These are phyloP conservation scores for Spathaspora sp. DNA, from an alignment of 805 yeast genomes.

Conservation along the genomic window DNA sequence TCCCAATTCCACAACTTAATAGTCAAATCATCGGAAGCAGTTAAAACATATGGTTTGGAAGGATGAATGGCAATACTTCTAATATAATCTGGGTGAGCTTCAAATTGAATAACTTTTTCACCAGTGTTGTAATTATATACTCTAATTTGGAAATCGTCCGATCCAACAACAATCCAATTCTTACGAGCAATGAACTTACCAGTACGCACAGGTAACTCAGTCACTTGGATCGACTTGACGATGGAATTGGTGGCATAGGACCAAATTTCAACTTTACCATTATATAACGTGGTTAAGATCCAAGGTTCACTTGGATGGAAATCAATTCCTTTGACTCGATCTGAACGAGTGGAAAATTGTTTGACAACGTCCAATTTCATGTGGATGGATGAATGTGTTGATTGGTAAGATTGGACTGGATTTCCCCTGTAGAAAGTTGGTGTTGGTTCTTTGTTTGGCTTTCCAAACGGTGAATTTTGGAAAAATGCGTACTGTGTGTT, in stretches of 20 bases:
- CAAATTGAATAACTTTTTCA: slow-evolving; percentile 91
- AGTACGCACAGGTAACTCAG: slow-evolving; percentile 94
- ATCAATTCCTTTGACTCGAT: slow-evolving; percentile 96
- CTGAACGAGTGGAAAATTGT: slow-evolving; percentile 86
- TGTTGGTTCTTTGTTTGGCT: neutral
- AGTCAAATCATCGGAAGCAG: slow-evolving; percentile 89
- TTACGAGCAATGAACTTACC: slow-evolving; percentile 94
- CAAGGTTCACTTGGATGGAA: slow-evolving; percentile 98
- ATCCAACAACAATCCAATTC: slow-evolving; percentile 95
- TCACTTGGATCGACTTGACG: slow-evolving; percentile 87
- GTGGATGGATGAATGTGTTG: neutral
- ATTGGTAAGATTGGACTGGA: neutral
- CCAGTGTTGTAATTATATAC: slow-evolving; percentile 94
- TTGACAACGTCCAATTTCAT: slow-evolving; percentile 54
- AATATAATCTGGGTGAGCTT: slow-evolving; percentile 97
- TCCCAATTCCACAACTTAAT: slow-evolving; percentile 98
- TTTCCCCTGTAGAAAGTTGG: neutral
- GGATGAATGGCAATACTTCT: slow-evolving; percentile 94
- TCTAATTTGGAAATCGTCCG: slow-evolving; percentile 92
- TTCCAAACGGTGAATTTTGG: neutral
- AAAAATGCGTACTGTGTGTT: neutral
- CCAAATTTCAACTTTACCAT: slow-evolving; percentile 91
- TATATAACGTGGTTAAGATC: slow-evolving; percentile 87
- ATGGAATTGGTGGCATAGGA: slow-evolving; percentile 81
- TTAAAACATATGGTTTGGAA: slow-evolving; percentile 79